phyloP scores from a whole-genome alignment of 768 basidiomycete genomes.

The Tricholoma terreum region DNA sequence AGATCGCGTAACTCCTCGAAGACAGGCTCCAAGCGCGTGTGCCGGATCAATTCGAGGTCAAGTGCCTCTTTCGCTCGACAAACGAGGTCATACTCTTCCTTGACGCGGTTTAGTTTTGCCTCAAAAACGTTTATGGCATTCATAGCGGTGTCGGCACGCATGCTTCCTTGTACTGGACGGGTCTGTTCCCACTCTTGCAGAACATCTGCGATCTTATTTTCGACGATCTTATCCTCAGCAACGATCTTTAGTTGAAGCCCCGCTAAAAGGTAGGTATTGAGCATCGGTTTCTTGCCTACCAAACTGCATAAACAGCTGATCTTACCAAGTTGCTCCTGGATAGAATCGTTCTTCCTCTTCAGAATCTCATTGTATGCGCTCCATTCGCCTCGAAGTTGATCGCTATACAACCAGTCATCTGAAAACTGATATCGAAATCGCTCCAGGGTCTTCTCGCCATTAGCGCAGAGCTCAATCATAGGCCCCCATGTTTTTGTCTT shows the following conservation, averaged over 20 bases:
- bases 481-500: conserved; percentile 96
- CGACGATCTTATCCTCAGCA: conserved; percentile 98
- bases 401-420: conserved; percentile 97
- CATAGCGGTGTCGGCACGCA: conserved; percentile 95
- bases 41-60: conserved; percentile 85
- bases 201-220: conserved; percentile 91
- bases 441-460: conserved; percentile 96
- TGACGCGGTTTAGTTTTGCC: conserved; percentile 80
- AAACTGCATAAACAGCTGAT: neutral
- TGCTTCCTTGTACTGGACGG: conserved; percentile 93
- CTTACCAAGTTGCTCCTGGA: conserved; percentile 95
- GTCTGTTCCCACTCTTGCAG: conserved; percentile 93
- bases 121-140: conserved; percentile 96
- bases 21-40: conserved; percentile 89
- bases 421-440: conserved; percentile 96
- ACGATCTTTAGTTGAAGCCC: conserved; percentile 99
- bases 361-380: conserved; percentile 97
- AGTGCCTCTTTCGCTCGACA: conserved; percentile 96
- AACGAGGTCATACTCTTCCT: conserved; percentile 94
- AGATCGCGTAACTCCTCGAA: conserved; percentile 94
- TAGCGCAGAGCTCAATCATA: conserved; percentile 91
- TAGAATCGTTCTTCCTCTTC: conserved; percentile 96
- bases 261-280: conserved; percentile 43
- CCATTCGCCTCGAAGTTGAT: conserved; percentile 97
- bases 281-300: neutral